Base-by-base conservation (phyloP, 345 rosid genomes). In the Diplotaxis tenuifolia region DNA sequence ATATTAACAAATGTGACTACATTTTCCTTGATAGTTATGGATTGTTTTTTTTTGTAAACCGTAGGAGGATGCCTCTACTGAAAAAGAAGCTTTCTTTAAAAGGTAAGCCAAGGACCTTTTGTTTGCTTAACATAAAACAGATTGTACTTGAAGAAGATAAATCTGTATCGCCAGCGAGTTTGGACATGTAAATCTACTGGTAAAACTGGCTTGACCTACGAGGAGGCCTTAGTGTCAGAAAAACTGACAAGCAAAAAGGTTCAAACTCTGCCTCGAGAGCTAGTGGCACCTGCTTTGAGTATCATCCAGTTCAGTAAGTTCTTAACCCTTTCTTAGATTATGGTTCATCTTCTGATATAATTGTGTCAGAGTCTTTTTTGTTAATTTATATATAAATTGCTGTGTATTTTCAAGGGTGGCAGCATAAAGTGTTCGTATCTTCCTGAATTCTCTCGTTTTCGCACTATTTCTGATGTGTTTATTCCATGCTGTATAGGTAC, bases 161-260 rank as follows among this genome's bases (percentile, higher is more conserved):
- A 92, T 82, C 80, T 95, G 63, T 95, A 95, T 70, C 89, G 88
- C 34, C 84, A 83, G 77, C 89, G 96, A 78, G 77, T 83, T 64
- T 92, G 99, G 99, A 84, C 85, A 31, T 92, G 99, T 76, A 86
- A 84, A 83, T 76, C 84, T 75, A 95, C 92, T 22, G 99, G 96
- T 12, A 95, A 88, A 83, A 67, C 83, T 63, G 83, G 88, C 83
- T 79, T 95, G 89, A 95, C 96, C 57, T 95, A 82, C 54, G 96
- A 90, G 79, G 99, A 90, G 88, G 97, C 99, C 59, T 81, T 92
- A 87, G 88, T 88, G 20, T 88, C 93, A 9, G 99, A 95, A 82
- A 92, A 83, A 78, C 62, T 38, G 52, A 88, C 93, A 9, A 62
- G 68, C 61, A 82, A 86, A 82, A 95, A 81, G 82, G 96, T 89